phyloP scores from a whole-genome alignment of 805 yeast genomes.

The Cyberlindnera meyerae region DNA sequence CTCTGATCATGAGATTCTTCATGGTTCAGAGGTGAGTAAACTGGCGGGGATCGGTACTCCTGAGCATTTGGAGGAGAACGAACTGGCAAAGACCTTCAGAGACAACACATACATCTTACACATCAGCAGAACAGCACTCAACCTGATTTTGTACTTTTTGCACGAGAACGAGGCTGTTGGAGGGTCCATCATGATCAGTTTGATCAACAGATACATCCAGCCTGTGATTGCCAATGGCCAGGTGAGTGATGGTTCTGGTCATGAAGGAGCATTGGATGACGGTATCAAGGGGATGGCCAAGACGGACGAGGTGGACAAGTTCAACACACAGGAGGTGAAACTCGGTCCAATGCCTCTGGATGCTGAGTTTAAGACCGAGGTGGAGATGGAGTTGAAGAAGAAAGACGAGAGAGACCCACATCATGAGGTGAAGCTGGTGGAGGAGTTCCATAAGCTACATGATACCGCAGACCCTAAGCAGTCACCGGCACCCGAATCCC shows the following conservation, averaged over 20 bases:
- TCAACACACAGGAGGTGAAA: slow-evolving; percentile 69
- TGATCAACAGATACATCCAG: slow-evolving; percentile 78
- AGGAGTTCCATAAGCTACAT: slow-evolving; percentile 57
- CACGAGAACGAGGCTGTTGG: slow-evolving; percentile 92
- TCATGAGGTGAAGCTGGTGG: slow-evolving; percentile 43
- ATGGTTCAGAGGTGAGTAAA: slow-evolving; percentile 69
- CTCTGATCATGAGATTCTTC: slow-evolving; percentile 67
- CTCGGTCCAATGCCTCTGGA: slow-evolving; percentile 85
- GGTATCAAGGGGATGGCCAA: slow-evolving; percentile 29
- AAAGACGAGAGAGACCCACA: slow-evolving; percentile 61
- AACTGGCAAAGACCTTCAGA: slow-evolving; percentile 70
- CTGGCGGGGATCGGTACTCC: slow-evolving; percentile 71
- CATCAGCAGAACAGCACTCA: slow-evolving; percentile 80
- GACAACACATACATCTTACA: slow-evolving; percentile 67
- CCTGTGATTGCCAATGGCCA: slow-evolving; percentile 42
- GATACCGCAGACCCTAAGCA: slow-evolving; percentile 28
- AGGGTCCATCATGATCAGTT: slow-evolving; percentile 79
- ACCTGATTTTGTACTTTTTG: slow-evolving; percentile 74
- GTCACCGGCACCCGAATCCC: slow-evolving; percentile 65
- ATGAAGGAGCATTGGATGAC: slow-evolving; percentile 37
- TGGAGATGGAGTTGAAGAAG: slow-evolving; percentile 75
- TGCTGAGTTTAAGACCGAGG: slow-evolving; percentile 76
- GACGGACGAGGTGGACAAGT: slow-evolving; percentile 45
- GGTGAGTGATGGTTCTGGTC: slow-evolving; percentile 22
- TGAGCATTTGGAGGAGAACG: slow-evolving; percentile 80